Evolutionary conservation across 73 alveolate species (phyloP).

Genomic region (Tetrahymena borealis): DNA sequence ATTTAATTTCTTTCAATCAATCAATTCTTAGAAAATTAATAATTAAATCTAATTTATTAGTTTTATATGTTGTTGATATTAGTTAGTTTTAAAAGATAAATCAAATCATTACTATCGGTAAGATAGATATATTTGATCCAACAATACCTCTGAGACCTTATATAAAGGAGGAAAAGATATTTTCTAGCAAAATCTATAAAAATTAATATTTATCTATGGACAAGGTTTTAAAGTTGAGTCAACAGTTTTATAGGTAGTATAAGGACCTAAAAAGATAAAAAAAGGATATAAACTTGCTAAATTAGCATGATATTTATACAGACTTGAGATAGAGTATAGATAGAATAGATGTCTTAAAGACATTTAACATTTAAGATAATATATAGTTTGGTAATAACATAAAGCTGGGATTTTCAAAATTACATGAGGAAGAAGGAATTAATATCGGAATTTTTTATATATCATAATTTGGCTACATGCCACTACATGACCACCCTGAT

Average conservation of each 20-base stretch:
- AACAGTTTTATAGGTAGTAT: neutral
- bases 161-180: neutral
- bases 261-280: neutral
- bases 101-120: too few relatives aligned
- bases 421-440: neutral
- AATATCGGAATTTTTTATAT: neutral
- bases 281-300: neutral
- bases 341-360: neutral
- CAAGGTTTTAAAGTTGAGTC: neutral
- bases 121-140: too few relatives aligned
- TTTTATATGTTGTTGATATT: too few relatives aligned
- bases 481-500: slow-evolving; percentile 51
- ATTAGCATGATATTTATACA: neutral
- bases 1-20: too few relatives aligned
- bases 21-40: too few relatives aligned
- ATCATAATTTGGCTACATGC: slow-evolving; percentile 20
- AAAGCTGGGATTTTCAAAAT: neutral
- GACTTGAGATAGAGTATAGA: neutral
- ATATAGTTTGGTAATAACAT: neutral
- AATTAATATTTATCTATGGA: neutral
- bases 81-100: too few relatives aligned
- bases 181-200: neutral
- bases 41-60: too few relatives aligned
- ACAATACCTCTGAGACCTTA: too few relatives aligned
- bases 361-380: neutral